Percentiles rank a stretch among this genome's conserved stretches.
Conservation (phyloP, 1,284 basidiomycete genomes). For the Sporisorium iseilematis-ciliati region DNA sequence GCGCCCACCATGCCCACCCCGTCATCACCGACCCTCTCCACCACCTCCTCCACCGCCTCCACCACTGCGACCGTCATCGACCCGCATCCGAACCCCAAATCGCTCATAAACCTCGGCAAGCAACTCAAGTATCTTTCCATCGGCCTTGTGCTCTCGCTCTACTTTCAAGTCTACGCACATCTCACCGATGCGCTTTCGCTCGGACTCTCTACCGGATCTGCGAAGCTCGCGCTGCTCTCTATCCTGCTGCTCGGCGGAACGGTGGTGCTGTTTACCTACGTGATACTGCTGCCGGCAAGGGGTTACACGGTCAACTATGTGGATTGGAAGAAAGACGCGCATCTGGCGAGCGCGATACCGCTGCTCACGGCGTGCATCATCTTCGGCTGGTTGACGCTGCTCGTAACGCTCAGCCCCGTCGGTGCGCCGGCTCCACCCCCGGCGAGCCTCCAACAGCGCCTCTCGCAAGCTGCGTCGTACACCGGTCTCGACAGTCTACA, state of each 20-base stretch:
- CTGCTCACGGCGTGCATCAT: conserved; percentile 44
- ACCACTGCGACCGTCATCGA: conserved; percentile 37
- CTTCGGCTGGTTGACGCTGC: conserved; percentile 32
- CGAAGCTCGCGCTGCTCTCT: conserved; percentile 21
- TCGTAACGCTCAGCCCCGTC: conserved; percentile 40
- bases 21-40: conserved; percentile 22
- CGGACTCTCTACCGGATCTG: not conserved
- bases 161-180: conserved; percentile 46
- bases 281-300: conserved; percentile 40
- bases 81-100: conserved; percentile 30
- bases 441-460: not conserved
- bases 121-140: conserved; percentile 52
- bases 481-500: conserved; percentile 10
- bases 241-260: conserved; percentile 23
- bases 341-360: conserved; percentile 28
- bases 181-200: conserved; percentile 28
- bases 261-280: conserved; percentile 33
- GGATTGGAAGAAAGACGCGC: conserved; percentile 34
- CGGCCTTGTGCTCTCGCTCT: conserved; percentile 25
- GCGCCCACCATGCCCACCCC: not conserved
- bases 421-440: conserved; percentile 43
- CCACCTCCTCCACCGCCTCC: conserved; percentile 26
- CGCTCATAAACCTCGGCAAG: conserved; percentile 46
- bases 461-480: conserved; percentile 21
- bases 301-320: conserved; percentile 36